Conservation (phyloP, 2,329 filamentous ascomycete species). For the Dichotomopilus funicola region DNA sequence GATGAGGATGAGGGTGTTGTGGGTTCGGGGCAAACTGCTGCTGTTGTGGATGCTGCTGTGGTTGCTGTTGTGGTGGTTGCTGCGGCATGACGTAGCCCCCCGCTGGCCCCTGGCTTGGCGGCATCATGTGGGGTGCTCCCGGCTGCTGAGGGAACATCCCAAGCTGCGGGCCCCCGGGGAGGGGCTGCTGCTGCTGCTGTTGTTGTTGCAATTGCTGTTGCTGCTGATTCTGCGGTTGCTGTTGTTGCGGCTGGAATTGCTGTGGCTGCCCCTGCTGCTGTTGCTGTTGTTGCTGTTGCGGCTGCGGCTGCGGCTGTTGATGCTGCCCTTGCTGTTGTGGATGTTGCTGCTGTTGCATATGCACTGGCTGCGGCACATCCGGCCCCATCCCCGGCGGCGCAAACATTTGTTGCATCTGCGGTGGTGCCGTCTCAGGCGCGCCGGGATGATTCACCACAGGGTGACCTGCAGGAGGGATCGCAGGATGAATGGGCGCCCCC, state of each 20-base stretch:
- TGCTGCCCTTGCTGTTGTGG: slow-evolving; percentile 1
- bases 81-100: slow-evolving; percentile 2
- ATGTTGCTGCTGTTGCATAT: not conserved
- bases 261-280: slow-evolving; percentile 1
- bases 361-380: not conserved
- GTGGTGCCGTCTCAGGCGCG: slow-evolving; percentile 4
- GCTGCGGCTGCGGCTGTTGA: not conserved
- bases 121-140: slow-evolving; percentile 2
- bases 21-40: no score
- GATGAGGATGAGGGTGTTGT: no score
- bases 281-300: not conserved
- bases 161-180: no score
- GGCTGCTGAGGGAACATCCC: not conserved
- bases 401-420: slow-evolving; percentile 5
- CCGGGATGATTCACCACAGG: not conserved
- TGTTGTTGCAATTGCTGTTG: not conserved
- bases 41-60: no score
- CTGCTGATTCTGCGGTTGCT: not conserved
- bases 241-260: not conserved
- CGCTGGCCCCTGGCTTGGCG: slow-evolving; percentile 2
- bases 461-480: not conserved
- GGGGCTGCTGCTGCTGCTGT: not conserved
- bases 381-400: not conserved
- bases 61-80: no score
- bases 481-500: not conserved